These are phyloP conservation scores for Margaritispora aquatica DNA, from an alignment of 495 filamentous ascomycete genomes.

Conservation along the genomic window DNA sequence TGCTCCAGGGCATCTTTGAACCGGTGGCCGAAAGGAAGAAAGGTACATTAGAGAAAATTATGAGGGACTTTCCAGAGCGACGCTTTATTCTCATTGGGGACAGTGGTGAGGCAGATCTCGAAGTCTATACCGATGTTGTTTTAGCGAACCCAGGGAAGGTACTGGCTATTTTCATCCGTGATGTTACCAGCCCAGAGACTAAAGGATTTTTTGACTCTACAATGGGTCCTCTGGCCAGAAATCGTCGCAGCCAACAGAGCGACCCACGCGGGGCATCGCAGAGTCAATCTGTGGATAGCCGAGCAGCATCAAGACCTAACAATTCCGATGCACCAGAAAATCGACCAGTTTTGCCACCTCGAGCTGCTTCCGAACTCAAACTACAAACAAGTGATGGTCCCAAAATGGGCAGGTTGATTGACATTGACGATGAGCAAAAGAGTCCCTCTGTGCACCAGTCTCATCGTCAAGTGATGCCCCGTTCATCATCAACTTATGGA, in stretches of 20 bases:
- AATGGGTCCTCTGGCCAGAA: slow-evolving; percentile 34
- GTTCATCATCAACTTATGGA: slow-evolving; percentile 27
- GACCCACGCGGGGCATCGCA: neutral
- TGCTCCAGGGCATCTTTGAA: slow-evolving; percentile 97
- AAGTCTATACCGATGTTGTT: slow-evolving; percentile 94
- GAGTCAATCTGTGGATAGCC: slow-evolving; percentile 14
- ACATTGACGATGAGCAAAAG: slow-evolving; percentile 26
- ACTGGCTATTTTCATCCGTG: slow-evolving; percentile 80
- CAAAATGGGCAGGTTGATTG: slow-evolving; percentile 24
- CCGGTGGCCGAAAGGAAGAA: slow-evolving; percentile 94
- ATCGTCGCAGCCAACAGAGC: slow-evolving; percentile 6
- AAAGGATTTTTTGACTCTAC: slow-evolving; percentile 73
- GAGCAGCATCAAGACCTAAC: neutral
- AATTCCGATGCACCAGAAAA: slow-evolving; percentile 23
- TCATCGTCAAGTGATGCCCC: slow-evolving; percentile 29
- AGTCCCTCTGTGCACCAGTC: slow-evolving; percentile 31
- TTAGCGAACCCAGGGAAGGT: slow-evolving; percentile 76
- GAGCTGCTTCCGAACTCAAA: slow-evolving; percentile 12
- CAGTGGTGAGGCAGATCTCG: slow-evolving; percentile 92
- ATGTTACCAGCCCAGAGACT: slow-evolving; percentile 73
- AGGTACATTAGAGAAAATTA: slow-evolving; percentile 72
- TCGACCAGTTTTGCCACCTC: slow-evolving; percentile 23
- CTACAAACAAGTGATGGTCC: slow-evolving; percentile 17
- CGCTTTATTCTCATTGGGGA: slow-evolving; percentile 91
- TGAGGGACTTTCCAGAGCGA: slow-evolving; percentile 83